Evolutionary conservation across 1,284 basidiomycete species (phyloP), one percentile per base, ranked within the genome.

Genomic region (Puccinia polysora): DNA sequence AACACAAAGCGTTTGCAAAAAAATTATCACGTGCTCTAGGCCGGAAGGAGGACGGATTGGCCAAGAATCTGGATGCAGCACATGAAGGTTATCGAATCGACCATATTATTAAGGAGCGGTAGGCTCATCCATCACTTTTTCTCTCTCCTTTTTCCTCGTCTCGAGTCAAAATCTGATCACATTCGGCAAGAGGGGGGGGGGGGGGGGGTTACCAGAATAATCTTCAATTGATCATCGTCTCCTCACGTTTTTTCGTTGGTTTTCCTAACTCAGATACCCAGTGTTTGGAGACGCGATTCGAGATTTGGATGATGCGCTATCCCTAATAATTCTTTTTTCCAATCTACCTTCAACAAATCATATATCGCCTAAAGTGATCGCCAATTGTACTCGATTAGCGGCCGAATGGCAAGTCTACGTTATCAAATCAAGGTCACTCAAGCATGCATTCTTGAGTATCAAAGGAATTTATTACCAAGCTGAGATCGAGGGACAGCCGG

Each of bases 391-490:
- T 47, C 87, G 91, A 58, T 85, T 99, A 45, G 86, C 91, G 20
- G 86, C 80, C 63, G 80, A 82, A 69, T 82, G 81, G 81, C 91
- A 97, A 80, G 83, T 97, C 49, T 98, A 95, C 82, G 85, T 96
- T 60, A 93, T 97, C 86, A 89, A 91, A 78, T 88, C 91, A 0
- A 85, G 85, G 76, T 85, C 89, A 8, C 84, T 98, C 49, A 86
- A 89, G 73, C 97, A 97, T 81, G 86, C 89, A 36, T 98, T 99
- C 82, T 84, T 99, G 73, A 95, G 92, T 63, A 97, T 99, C 81
- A 98, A 98, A 82, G 96, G 96, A 56, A 87, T 98, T 73, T 99
- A 98, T 82, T 97, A 96, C 82, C 95, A 98, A 81, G 93, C 91
- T 14, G 91, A 96, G 79, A 85, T 97, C 34, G 86, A 90, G 83